Conservation (phyloP, 2,329 filamentous ascomycete genomes). For the Claviceps arundinis region DNA sequence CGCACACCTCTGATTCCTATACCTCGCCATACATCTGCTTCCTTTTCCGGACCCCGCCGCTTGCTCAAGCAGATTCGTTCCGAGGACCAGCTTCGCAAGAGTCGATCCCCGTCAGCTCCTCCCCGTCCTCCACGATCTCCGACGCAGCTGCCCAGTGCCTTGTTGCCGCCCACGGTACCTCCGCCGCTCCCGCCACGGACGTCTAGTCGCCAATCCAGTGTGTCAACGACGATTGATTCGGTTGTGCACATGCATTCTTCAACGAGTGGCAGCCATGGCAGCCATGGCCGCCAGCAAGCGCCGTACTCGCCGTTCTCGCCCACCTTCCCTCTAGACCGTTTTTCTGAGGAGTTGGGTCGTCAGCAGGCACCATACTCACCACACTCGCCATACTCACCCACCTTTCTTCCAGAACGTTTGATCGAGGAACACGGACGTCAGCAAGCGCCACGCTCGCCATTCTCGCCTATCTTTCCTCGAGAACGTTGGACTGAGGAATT, state of each 20-base stretch:
- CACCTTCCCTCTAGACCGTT: constrained; percentile 10
- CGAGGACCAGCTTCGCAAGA: constrained; percentile 34
- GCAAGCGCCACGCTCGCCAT: constrained; percentile 17
- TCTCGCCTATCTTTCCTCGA: constrained; percentile 16
- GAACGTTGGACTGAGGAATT: constrained; percentile 7
- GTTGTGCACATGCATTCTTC: constrained; percentile 28
- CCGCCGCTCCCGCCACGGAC: constrained; percentile 37
- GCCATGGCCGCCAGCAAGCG: constrained; percentile 22
- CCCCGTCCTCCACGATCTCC: constrained; percentile 29
- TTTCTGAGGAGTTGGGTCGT: not conserved
- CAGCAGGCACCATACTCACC: not conserved
- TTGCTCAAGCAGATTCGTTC: constrained; percentile 32
- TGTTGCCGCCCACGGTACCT: constrained; percentile 17
- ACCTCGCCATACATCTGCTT: constrained; percentile 10
- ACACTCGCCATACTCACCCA: constrained; percentile 23
- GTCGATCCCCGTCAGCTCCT: constrained; percentile 34
- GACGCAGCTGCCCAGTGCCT: constrained; percentile 19
- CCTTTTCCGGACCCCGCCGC: constrained; percentile 17
- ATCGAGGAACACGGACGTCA: not conserved
- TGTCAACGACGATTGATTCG: constrained; percentile 21
- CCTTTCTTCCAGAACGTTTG: constrained; percentile 10
- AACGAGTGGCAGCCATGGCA: constrained; percentile 30
- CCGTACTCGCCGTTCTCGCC: constrained; percentile 23
- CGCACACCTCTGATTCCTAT: constrained; percentile 9
- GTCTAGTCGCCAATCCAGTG: constrained; percentile 38